Percentiles rank a stretch among this genome's conserved stretches.
Evolutionary conservation across 192 early-diverging fungal species (phyloP).

Genomic region (Helicostylum pulchrum): DNA sequence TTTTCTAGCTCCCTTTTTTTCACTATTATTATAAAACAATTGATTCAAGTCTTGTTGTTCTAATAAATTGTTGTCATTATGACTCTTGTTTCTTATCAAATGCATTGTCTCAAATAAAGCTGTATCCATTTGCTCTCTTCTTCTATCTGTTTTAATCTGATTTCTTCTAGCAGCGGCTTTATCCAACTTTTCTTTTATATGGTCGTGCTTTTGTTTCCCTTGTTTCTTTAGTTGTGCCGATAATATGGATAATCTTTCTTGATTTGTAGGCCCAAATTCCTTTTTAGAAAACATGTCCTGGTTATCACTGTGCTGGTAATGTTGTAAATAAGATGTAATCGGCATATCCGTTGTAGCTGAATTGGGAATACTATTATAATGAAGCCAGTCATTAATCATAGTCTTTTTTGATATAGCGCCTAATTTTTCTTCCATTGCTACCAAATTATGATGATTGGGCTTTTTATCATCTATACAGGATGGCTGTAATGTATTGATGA

Average conservation of each 20-base stretch:
- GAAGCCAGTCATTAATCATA: neutral
- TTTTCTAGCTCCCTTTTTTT: neutral
- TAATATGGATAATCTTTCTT: too few relatives aligned
- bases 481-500: too few relatives aligned
- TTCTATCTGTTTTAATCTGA: neutral
- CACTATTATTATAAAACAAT: neutral
- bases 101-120: slow-evolving; percentile 4
- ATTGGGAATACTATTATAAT: neutral
- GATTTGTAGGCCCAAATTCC: neutral
- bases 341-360: neutral
- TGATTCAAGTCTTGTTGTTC: neutral
- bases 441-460: too few relatives aligned
- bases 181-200: slow-evolving; percentile 10
- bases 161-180: slow-evolving; percentile 9
- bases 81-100: neutral
- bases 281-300: slow-evolving; percentile 1
- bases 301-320: neutral
- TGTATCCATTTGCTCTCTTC: slow-evolving; percentile 10
- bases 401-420: too few relatives aligned
- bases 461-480: too few relatives aligned
- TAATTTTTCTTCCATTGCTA: too few relatives aligned
- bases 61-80: too few relatives aligned
- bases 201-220: neutral
- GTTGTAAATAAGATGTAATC: neutral
- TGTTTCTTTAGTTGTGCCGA: slow-evolving; percentile 5